Conservation (phyloP, 805 yeast species). For the Candida palmyrensis region DNA sequence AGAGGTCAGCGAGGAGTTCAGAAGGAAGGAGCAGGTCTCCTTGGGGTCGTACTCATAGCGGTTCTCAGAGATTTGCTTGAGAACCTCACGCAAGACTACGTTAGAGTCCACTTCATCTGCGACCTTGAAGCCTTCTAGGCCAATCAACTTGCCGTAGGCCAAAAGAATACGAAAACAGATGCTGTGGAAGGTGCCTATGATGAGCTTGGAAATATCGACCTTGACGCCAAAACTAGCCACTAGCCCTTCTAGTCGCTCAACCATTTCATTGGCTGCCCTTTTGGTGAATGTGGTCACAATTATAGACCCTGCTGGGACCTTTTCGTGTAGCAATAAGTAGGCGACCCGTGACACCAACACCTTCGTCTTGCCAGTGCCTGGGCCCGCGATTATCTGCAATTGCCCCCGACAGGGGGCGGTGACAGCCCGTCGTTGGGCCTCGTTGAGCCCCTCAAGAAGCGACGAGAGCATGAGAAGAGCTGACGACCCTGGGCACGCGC, state of each 20-base stretch:
- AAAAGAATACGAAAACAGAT: slow-evolving; percentile 61
- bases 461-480: background rate
- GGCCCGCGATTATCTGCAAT: slow-evolving; percentile 54
- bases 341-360: slow-evolving; percentile 80
- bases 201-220: slow-evolving; percentile 39
- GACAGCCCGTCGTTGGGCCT: slow-evolving; percentile 40
- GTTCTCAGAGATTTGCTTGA: too few relatives aligned
- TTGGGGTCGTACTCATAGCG: slow-evolving; percentile 8
- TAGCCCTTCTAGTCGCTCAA: slow-evolving; percentile 45
- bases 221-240: background rate
- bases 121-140: slow-evolving; percentile 42
- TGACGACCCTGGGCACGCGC: too few relatives aligned
- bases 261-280: slow-evolving; percentile 86
- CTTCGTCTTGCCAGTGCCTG: slow-evolving; percentile 75
- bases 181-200: slow-evolving; percentile 89
- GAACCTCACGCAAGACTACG: slow-evolving; percentile 40
- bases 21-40: slow-evolving; percentile 5
- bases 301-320: slow-evolving; percentile 55
- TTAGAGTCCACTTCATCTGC: slow-evolving; percentile 62
- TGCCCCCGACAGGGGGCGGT: slow-evolving; percentile 31
- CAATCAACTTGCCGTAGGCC: slow-evolving; percentile 48
- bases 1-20: slow-evolving; percentile 4
- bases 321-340: slow-evolving; percentile 47
- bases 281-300: slow-evolving; percentile 91
- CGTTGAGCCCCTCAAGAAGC: slow-evolving; percentile 28